These are phyloP conservation scores for Papiliotrema nemorosa DNA, from an alignment of 1,284 basidiomycete species.

Conservation along the genomic window DNA sequence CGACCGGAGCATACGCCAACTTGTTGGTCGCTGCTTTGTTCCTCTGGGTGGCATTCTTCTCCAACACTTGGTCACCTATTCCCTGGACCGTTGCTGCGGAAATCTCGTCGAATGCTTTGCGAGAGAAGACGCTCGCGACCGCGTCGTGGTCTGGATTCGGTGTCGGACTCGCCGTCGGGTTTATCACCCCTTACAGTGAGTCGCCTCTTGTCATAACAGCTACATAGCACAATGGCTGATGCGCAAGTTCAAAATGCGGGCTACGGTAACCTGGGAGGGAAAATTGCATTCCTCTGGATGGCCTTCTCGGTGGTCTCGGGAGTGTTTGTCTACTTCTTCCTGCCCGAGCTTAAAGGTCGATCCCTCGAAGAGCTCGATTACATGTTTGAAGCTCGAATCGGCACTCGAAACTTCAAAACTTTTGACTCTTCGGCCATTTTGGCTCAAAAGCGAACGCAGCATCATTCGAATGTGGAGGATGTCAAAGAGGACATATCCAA, in stretches of 20 bases:
- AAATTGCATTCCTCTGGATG: constrained; percentile 14
- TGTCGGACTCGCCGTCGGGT: constrained; percentile 8
- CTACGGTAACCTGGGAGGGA: constrained; percentile 13
- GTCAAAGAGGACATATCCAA: not conserved
- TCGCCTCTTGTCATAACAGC: not conserved
- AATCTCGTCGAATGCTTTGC: constrained; percentile 9
- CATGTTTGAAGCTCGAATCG: constrained; percentile 7
- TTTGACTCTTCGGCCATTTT: not conserved
- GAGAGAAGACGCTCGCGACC: constrained; percentile 14
- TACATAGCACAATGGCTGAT: not conserved
- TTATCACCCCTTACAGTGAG: constrained; percentile 1
- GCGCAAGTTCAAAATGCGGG: constrained; percentile 1
- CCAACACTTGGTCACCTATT: constrained; percentile 14
- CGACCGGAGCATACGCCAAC: constrained; percentile 10
- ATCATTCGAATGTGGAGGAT: not conserved
- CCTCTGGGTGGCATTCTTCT: constrained; percentile 12
- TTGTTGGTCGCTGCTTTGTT: constrained; percentile 11
- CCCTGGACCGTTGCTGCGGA: constrained; percentile 19
- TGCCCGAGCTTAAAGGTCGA: constrained; percentile 14
- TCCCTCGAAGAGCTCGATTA: constrained; percentile 10
- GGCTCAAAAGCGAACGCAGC: not conserved
- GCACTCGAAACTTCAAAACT: not conserved
- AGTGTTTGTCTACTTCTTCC: constrained; percentile 10
- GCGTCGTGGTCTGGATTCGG: constrained; percentile 11
- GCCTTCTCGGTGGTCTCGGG: constrained; percentile 2